phyloP scores from a whole-genome alignment of 768 basidiomycete genomes.

The Leccinum ochraceum region DNA sequence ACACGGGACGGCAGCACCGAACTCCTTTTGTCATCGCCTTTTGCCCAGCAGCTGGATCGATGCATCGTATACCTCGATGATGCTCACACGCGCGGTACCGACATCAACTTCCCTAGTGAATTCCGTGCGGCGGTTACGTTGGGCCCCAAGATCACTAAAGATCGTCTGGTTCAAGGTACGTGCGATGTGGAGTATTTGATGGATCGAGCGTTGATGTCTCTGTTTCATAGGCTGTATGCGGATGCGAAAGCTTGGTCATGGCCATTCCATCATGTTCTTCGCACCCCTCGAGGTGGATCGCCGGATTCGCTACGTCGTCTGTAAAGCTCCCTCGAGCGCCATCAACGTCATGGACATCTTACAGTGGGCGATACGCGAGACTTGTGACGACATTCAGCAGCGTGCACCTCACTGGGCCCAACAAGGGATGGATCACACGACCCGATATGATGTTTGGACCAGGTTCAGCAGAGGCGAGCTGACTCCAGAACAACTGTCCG shows the following conservation, averaged over 20 bases:
- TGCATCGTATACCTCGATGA: constrained; percentile 42
- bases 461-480: constrained; percentile 3
- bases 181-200: too few relatives aligned
- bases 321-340: constrained; percentile 3
- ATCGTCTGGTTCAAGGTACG: constrained; percentile 22
- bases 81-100: constrained; percentile 41
- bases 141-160: constrained; percentile 40
- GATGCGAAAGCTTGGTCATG: constrained; percentile 49
- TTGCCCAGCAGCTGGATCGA: constrained; percentile 34
- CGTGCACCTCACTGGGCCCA: constrained; percentile 44
- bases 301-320: constrained; percentile 33
- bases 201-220: too few relatives aligned
- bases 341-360: constrained; percentile 37
- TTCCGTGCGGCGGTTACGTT: constrained; percentile 41
- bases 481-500: constrained; percentile 1
- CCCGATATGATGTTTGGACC: constrained; percentile 21
- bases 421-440: constrained; percentile 32
- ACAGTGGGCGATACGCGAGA: constrained; percentile 46
- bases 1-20: constrained; percentile 32
- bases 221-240: constrained; percentile 49
- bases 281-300: constrained; percentile 44
- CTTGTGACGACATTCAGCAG: constrained; percentile 43
- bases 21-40: constrained; percentile 34
- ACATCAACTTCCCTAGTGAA: constrained; percentile 36
- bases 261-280: constrained; percentile 50